A percentile compares a stretch with the other conserved stretches of the same genome.
Conservation (phyloP, 352 stramenopile species). For the Phytopythium vexans region DNA sequence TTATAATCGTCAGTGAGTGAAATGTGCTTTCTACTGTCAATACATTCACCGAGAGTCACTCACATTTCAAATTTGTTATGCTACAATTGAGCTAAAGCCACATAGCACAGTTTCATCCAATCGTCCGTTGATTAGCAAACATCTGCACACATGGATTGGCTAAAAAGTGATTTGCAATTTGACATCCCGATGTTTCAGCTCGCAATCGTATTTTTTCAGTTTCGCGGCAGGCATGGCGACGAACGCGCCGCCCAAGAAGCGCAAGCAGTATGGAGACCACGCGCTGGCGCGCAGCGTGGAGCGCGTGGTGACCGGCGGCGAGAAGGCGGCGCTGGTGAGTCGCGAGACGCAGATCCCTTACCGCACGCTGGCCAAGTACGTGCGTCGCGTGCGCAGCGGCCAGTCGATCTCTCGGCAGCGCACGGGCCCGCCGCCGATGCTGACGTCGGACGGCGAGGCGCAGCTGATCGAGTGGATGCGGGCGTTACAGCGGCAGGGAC, state of each 20-base stretch:
- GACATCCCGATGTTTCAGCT: too few species aligned
- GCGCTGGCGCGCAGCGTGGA: conserved; percentile 10
- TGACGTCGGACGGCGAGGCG: conserved; percentile 6
- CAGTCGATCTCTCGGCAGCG: conserved; percentile 6
- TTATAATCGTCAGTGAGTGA: too few species aligned
- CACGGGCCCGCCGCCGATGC: conserved; percentile 8
- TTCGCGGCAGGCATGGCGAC: background rate
- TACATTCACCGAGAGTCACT: too few species aligned
- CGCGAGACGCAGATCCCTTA: conserved; percentile 14
- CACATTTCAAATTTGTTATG: too few species aligned
- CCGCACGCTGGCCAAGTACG: conserved; percentile 15
- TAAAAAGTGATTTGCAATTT: too few species aligned
- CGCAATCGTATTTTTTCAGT: too few species aligned
- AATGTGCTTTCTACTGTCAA: too few species aligned
- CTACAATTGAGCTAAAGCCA: too few species aligned
- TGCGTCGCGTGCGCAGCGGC: conserved; percentile 8
- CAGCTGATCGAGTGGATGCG: conserved; percentile 16
- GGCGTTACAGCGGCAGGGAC: conserved; percentile 5
- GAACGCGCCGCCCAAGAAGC: conserved; percentile 3
- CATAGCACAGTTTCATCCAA: too few species aligned
- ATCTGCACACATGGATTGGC: too few species aligned
- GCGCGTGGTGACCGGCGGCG: conserved; percentile 12
- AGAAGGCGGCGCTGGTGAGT: conserved; percentile 7
- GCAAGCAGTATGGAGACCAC: conserved; percentile 10
- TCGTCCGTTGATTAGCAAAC: too few species aligned